Evolutionary conservation across 2,329 filamentous ascomycete species (phyloP), one percentile per base, ranked within the genome.

Genomic region (Hypocrella siamensis): DNA sequence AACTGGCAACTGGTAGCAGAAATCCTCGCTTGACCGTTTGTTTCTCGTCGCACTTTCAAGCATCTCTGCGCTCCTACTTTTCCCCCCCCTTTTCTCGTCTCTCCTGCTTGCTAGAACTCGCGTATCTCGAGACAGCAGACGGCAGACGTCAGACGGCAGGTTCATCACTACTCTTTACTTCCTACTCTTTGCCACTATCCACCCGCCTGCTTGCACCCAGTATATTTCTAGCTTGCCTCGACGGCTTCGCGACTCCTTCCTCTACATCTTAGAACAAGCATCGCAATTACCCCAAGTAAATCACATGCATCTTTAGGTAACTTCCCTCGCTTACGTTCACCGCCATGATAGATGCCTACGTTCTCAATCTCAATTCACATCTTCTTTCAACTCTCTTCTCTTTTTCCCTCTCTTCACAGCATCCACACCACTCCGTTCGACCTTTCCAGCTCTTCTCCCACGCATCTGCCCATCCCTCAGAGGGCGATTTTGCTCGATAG

Each of bases 401-500:
- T 19, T 22, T 35, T 32, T 37, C 35, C 35, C 35, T 41, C 34
- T 48, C 45, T 38, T 51, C 52, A 56, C 54, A 66, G 54, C 62
- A 68, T 62, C 63, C 53, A 54, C 58, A 51, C 46, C 51, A 19
- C 31, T 31, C 32, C 27, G 34, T 49, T 48, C 53, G 54, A 46
- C 57, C 58, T 59, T 58, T 61, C 59, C 43, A 39, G 36, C 28
- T 38, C 38, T 42, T 38, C 36, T 38, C 32, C 33, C 32, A 34
- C 43, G 37, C 43, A 38, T 32, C 38, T 43, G 38, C 37, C 48
- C 48, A 47, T 49, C 46, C 49, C 48, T 47, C 42, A 42, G 45
- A 44, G 49, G 43, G 53, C 52, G 60, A 63, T 63, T 60, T 70
- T 70, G 67, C 63, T 67, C 54, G 58, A 62, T 68, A 70, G 61